A percentile compares a stretch with the other conserved stretches of the same genome.
phyloP scores from a whole-genome alignment of 2,329 filamentous ascomycete species.

The Penicillium sp. region DNA sequence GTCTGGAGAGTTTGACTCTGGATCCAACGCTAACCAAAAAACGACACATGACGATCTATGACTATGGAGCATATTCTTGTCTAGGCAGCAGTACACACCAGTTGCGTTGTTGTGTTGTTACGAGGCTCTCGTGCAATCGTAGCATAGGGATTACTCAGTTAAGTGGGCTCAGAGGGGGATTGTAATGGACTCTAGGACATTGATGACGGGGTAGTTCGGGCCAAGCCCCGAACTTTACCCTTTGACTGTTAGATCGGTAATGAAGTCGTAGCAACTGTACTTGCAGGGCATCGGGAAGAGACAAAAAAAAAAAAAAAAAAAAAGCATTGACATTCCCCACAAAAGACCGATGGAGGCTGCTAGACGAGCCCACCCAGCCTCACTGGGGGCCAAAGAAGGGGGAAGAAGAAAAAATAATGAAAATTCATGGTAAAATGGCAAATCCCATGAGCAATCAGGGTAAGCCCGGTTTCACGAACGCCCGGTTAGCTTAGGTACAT shows the following conservation, averaged over 20 bases:
- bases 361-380: background rate
- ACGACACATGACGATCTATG: background rate
- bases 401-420: background rate
- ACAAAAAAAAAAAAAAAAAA: no score
- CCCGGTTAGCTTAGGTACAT: background rate
- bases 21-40: background rate
- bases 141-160: background rate
- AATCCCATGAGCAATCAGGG: background rate
- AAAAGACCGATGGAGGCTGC: background rate
- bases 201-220: background rate
- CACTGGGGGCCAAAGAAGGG: background rate
- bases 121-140: background rate
- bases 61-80: background rate
- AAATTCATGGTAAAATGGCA: background rate
- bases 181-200: background rate
- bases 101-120: background rate
- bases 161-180: background rate
- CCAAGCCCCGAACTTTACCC: background rate
- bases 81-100: background rate
- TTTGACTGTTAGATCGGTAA: background rate
- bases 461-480: slow-evolving; percentile 1
- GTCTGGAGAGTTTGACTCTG: background rate
- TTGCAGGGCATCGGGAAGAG: slow-evolving; percentile 2
- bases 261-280: background rate
- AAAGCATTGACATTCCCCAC: background rate